Evolutionary conservation across 2,329 filamentous ascomycete genomes (phyloP), one percentile per base, ranked within the genome.

Genomic region (Colletotrichum somersetense): DNA sequence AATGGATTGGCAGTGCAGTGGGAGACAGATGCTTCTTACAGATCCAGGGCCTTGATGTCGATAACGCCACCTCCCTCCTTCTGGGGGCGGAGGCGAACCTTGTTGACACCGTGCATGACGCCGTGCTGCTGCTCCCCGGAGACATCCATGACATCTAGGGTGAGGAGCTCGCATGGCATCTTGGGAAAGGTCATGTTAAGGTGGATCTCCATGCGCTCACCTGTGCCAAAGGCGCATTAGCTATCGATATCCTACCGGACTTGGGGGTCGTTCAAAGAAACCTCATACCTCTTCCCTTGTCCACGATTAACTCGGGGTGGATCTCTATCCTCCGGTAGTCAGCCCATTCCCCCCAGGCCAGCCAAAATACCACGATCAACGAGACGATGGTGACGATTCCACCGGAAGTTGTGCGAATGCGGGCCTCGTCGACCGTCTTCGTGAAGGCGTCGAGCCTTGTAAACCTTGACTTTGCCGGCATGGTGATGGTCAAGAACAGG

Each of bases 171-270:
- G 85, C 96, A 99, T 12, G 96, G 96, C 76, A 99, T 89, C 74
- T 91, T 91, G 12, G 96, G 96, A 81, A 99, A 99, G 58, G 94
- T 96, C 72, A 99, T 91, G 85, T 99, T 99, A 83, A 99, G 89
- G 81, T 97, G 95, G 75, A 99, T 99, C 82, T 98, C 96, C 96
- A 99, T 98, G 83, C 96, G 94, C 87, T 99, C 95, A 81, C 94
- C 93, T 94, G 76, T 80, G 44, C 7, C 52, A 52, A 65, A 59
- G 50, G 44, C 46, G 44, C 57, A 74, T 79, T 78, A 77, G 80
- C 74, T 66, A 75, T 72, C 6, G n/a, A 26, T 42, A 3, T 42
- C 35, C 18, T 10, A 1, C 3, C n/a, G 2, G 8, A 74, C 44
- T 46, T 57, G 26, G 7, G 16, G 35, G 18, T 53, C 16, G 18